Evolutionary conservation across 768 basidiomycete species (phyloP), one percentile per base, ranked within the genome.

Genomic region (Podaxis carcinomalis): DNA sequence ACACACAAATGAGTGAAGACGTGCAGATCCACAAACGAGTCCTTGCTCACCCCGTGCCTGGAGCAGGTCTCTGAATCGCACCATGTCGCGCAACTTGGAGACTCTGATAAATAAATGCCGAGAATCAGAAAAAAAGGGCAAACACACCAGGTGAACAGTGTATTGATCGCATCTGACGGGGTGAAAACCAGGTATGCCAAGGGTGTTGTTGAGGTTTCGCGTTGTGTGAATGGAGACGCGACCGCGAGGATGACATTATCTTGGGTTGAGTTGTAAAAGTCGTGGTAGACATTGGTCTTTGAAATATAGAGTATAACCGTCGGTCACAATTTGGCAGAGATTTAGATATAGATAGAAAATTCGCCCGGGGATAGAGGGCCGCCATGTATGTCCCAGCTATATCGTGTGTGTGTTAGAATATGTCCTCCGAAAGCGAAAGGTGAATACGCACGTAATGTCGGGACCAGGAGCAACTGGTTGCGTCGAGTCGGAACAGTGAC

Each of bases 31-130:
- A 4, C 14, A 7, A 0, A n/a, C 6, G n/a, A 27, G 35, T 28
- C 27, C 1, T 3, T 27, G 47, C 65, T 57, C 51, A 66, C 65
- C 65, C 65, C 36, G 65, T 66, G 19, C 65, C 65, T 39, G 62
- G 62, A 5, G 55, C 60, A 13, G 65, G 65, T n/a, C 65, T 27
- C 10, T 61, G 27, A 5, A 66, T 63, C 23, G 57, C 65, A 46
- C 51, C 57, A 57, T 66, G 65, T 54, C 37, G 36, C 1, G 36
- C 21, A 44, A 58, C 65, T 66, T 19, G 28, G 23, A 2, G 23
- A 23, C 23, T 23, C 23, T 23, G 23, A 23, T n/a, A n/a, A 23
- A 2, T 2, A 23, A 23, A 23, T 23, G 0, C 23, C 1, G 23
- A 23, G 23, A 23, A 23, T 0, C 23, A 23, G 23, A 23, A 4